phyloP scores from a whole-genome alignment of 331 rosid genomes.

The Spiraea crenata region DNA sequence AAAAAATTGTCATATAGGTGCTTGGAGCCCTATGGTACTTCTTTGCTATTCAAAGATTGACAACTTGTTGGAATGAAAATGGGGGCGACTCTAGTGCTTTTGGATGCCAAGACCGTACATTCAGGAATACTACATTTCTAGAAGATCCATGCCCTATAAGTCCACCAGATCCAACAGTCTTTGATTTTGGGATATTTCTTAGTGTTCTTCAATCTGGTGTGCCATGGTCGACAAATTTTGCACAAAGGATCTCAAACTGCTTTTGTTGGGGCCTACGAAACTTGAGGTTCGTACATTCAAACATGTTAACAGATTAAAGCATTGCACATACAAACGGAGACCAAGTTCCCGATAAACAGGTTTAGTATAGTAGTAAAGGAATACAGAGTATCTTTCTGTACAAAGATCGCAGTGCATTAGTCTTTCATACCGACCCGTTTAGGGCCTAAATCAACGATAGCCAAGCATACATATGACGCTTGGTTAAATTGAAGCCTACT shows the following conservation, averaged over 20 bases:
- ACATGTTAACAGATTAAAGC: background rate
- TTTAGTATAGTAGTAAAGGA: too few relatives aligned
- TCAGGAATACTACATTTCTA: background rate
- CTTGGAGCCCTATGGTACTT: too few relatives aligned
- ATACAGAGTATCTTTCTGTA: too few relatives aligned
- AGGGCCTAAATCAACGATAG: too few relatives aligned
- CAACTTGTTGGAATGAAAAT: background rate
- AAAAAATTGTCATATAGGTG: too few relatives aligned
- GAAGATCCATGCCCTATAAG: background rate
- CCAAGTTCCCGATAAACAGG: too few relatives aligned
- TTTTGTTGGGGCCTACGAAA: slow-evolving; percentile 15
- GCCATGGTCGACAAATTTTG: background rate
- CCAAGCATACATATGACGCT: too few relatives aligned
- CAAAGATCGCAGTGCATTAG: too few relatives aligned
- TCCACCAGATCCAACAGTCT: background rate
- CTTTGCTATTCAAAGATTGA: too few relatives aligned
- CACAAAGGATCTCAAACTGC: background rate
- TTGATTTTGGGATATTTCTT: slow-evolving; percentile 8
- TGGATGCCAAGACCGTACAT: background rate
- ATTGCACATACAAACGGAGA: too few relatives aligned
- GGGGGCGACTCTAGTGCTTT: background rate
- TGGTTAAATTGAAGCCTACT: too few relatives aligned
- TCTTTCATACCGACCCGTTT: too few relatives aligned
- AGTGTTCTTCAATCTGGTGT: background rate
- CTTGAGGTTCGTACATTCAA: background rate